Evolutionary conservation across 2,329 filamentous ascomycete genomes (phyloP), one percentile per base, ranked within the genome.

Genomic region (Myriosclerotinia curreyana): DNA sequence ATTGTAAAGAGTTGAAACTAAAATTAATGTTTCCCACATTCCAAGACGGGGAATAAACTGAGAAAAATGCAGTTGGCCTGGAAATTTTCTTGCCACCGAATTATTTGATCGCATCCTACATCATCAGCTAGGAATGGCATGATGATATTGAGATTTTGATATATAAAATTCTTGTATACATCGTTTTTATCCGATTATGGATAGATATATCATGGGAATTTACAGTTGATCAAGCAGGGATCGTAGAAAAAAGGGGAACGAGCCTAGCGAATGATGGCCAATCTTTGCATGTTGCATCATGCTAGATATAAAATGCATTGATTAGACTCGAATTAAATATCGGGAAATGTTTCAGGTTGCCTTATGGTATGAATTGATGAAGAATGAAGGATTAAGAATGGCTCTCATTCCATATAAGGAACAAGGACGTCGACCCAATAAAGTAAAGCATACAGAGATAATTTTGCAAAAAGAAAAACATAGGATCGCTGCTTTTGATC

Each of bases 281-380:
- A 22, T 17, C 25, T n/a, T 11, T 17, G 9, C 22, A 20, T 14
- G 34, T 40, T 11, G 22, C 44, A 56, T 62, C 11, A 62, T 55
- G 38, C 60, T 38, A 15, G n/a, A 46, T n/a, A 22, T 28, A 48
- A 42, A 46, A 46, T 14, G 60, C 60, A 62, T 62, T 48, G 40
- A 52, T 36, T 14, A 58, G n/a, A 11, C 20, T 17, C 12, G 8
- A 38, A 40, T 11, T 22, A 28, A 58, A 31, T 15, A 20, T 17
- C 11, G 20, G n/a, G 11, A 25, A 58, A 22, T 58, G 8, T 58
- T 14, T 36, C 15, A n/a, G 12, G 11, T 9, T 34, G 6, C 20
- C 20, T 28, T 31, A 17, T 15, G 8, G 5, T 31, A 48, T n/a
- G 11, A 20, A 20, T 28, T 25, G n/a, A 54, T 42, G 28, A 7